Evolutionary conservation across 495 filamentous ascomycete species (phyloP), one percentile per base, ranked within the genome.

Genomic region (Aspergillus sclerotioniger): DNA sequence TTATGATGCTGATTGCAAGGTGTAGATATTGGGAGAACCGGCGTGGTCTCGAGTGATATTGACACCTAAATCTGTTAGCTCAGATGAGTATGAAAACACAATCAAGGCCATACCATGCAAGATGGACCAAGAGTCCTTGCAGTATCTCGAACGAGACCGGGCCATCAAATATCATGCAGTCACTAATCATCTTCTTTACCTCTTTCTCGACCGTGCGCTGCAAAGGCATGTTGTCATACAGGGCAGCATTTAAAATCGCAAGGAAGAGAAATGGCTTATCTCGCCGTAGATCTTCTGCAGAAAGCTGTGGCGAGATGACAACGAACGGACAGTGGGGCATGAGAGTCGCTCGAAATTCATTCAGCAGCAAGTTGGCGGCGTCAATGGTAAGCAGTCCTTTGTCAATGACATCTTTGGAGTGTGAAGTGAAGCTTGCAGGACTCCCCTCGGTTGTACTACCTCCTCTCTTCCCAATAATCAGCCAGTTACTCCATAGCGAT

Each of bases 71-170:
- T 48, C 44, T 35, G 8, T 53, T 32, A 46, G 43, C 48, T 15
- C 8, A 47, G 5, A 29, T 19, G 3, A 35, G 33, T 25, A 9
- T 28, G 17, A 33, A 48, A 37, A 31, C 0, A 6, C 9, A 15
- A 51, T 20, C 28, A 75, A 19, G 15, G 7, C 51, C 13, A 33
- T n/a, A 58, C 56, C 56, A 58, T 49, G 56, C 56, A 9, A 53
- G 25, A 9, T 46, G 16, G 4, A 58, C 35, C 7, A 41, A 53
- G 47, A 56, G 28, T 71, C 65, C 68, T 77, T 12, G 76, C 71
- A 43, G 78, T 45, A 48, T 76, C 46, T 79, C 78, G 8, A 81
- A 33, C 13, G 75, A 77, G 8, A 71, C 62, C 53, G 78, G 71
- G 5, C 69, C 67, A 17, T 68, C 67, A 53, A 73, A 55, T 9